Evolutionary conservation across 805 yeast genomes (phyloP), one percentile per base, ranked within the genome.

Genomic region (Pichia californica): DNA sequence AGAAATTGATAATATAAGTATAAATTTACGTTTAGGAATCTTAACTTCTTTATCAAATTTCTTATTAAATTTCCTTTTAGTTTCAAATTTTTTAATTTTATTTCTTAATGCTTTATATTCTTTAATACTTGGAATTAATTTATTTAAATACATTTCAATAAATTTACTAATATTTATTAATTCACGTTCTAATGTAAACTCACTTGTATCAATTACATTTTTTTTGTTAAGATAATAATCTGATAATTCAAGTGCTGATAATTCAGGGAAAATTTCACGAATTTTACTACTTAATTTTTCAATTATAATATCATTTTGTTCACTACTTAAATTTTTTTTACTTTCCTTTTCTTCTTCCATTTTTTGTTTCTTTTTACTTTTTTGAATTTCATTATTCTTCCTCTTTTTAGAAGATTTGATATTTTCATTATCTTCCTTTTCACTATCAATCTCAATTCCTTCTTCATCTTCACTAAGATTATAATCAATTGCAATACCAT

Each of bases 241-340:
- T 18, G 77, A 67, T 46, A 87, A 69, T 58, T 89, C 96, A 44
- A 89, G 63, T 3, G 87, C 77, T 20, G 94, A 80, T 28, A 86
- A 68, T 49, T 83, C 82, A 13, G 81, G 74, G 55, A 83, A 74
- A 48, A 72, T 68, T 45, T 69, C 73, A 36, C 83, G 68, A n/a
- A 84, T 69, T 48, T 76, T 66, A 8, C 73, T 63, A 23, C 88
- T 81, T 40, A 89, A 68, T 51, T 68, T 76, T 51, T 88, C 95
- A 1, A 82, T 77, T 33, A 89, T 75, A 11, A 73, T 64, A 4
- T 76, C 82, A 0, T 87, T 70, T 5, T 76, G 69, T 51, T 74
- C 73, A 15, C 55, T 55, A 2, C 93, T 76, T 8, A 88, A 53
- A 18, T 62, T 55, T 41, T 66, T 68, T 66, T 83, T 88, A 49